These are phyloP conservation scores for Zea mays DNA, from an alignment of 176 grass and related monocot genomes.

Conservation along the genomic window Zm-B73-REFERENCE-NAM-5.0 NC_050097.1:189883501-189884000, in stretches of 20 bases:
- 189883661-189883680: background rate
- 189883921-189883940: background rate
- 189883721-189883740: background rate
- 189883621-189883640: background rate
- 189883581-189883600: too few species aligned
- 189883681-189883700: background rate
- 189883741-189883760: conserved; percentile 17
- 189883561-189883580: too few species aligned
- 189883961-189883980: background rate
- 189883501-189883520: too few species aligned
- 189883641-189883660: background rate
- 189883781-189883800: background rate
- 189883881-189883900: background rate
- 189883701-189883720: background rate
- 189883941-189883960: background rate
- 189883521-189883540: too few species aligned
- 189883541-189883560: too few species aligned
- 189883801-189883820: background rate
- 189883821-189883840: background rate
- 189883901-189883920: background rate
- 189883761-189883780: conserved; percentile 1
- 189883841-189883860: background rate
- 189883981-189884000: background rate
- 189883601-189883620: background rate
- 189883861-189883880: background rate